Conservation (phyloP, 345 rosid genomes). For the Salix udensis region DNA sequence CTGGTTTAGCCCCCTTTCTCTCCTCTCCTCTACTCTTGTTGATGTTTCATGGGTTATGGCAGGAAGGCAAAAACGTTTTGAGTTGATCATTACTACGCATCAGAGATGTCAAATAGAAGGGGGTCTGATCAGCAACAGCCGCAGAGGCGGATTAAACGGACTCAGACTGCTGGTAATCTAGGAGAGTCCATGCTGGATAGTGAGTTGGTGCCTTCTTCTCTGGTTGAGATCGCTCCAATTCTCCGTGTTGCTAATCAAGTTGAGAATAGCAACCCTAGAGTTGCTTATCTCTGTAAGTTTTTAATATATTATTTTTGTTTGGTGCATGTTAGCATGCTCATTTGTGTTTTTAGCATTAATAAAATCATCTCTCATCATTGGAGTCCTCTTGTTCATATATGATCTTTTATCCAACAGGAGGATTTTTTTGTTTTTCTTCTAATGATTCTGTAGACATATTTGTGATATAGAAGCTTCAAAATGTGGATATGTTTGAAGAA, state of each 20-base stretch:
- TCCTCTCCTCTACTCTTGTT: neutral
- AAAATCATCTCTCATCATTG: too few relatives aligned
- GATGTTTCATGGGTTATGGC: neutral
- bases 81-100: conserved; percentile 10
- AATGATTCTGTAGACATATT: too few relatives aligned
- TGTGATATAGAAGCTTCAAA: too few relatives aligned
- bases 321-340: neutral
- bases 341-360: neutral
- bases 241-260: conserved; percentile 99
- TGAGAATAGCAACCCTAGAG: conserved; percentile 83
- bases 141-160: conserved; percentile 56
- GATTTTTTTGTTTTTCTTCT: too few relatives aligned
- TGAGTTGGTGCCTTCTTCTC: conserved; percentile 95
- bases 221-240: conserved; percentile 94
- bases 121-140: conserved; percentile 35
- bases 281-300: conserved; percentile 92
- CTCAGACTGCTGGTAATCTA: conserved; percentile 90
- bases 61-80: neutral
- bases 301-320: neutral
- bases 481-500: neutral
- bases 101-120: conserved; percentile 50
- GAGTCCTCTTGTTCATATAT: too few relatives aligned
- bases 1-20: too few relatives aligned
- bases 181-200: conserved; percentile 89
- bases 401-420: too few relatives aligned